phyloP scores from a whole-genome alignment of 1,284 basidiomycete genomes.

The Boletus smithii region DNA sequence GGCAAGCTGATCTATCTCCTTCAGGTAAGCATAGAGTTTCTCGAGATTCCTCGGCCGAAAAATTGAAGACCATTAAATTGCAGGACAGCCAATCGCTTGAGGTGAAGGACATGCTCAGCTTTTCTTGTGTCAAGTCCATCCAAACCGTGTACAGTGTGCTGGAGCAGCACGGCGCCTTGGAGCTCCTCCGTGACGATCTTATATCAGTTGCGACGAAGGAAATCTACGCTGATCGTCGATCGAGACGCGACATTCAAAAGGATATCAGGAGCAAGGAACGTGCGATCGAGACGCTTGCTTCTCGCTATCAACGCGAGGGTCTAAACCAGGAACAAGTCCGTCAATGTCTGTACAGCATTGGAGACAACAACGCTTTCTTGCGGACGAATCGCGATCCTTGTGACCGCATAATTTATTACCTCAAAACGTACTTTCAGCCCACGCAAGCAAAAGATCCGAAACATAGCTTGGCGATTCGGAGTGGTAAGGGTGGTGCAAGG shows the following conservation, averaged over 20 bases:
- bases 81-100: conserved; percentile 77
- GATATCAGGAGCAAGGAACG: conserved; percentile 79
- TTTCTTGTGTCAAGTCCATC: conserved; percentile 72
- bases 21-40: conserved; percentile 48
- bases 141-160: conserved; percentile 66
- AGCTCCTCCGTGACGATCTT: conserved; percentile 69
- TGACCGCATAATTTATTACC: conserved; percentile 70
- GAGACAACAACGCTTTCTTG: conserved; percentile 81
- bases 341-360: conserved; percentile 79
- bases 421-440: conserved; percentile 74
- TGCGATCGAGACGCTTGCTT: conserved; percentile 68
- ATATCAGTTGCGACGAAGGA: conserved; percentile 72
- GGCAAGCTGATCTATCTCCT: conserved; percentile 80
- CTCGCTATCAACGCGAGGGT: conserved; percentile 54
- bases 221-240: conserved; percentile 67
- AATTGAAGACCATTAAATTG: conserved; percentile 6
- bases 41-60: not conserved
- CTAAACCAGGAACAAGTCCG: conserved; percentile 61
- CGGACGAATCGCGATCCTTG: conserved; percentile 80
- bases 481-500: conserved; percentile 71
- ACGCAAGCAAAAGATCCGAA: conserved; percentile 60
- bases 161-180: conserved; percentile 58
- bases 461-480: conserved; percentile 68
- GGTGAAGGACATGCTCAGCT: conserved; percentile 70
- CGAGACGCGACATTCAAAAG: conserved; percentile 69